These are phyloP conservation scores for Arthrobotrys sphaeroides DNA, from an alignment of 2,329 filamentous ascomycete genomes.

Conservation along the genomic window DNA sequence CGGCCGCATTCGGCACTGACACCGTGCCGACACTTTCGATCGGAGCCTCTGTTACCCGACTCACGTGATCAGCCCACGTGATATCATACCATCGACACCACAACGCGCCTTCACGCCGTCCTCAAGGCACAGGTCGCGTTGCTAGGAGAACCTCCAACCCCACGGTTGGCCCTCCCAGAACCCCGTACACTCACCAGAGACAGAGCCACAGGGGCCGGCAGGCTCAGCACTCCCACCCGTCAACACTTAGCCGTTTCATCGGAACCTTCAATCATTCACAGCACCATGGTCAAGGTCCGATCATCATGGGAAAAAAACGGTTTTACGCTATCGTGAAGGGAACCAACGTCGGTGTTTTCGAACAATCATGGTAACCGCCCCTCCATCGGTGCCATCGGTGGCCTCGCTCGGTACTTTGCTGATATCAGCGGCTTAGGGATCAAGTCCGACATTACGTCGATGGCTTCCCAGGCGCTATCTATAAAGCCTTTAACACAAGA, in stretches of 20 bases:
- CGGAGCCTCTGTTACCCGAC: no score
- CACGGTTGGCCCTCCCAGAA: no score
- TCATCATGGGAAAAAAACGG: slow-evolving; percentile 29
- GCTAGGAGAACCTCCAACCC: no score
- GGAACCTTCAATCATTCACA: neutral
- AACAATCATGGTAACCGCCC: slow-evolving; percentile 41
- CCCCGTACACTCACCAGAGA: neutral
- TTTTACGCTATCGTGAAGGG: slow-evolving; percentile 42
- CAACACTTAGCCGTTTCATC: neutral
- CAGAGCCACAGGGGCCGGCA: neutral
- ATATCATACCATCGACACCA: neutral
- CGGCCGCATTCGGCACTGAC: no score
- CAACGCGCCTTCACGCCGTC: neutral
- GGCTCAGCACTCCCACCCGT: neutral
- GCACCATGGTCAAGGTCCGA: neutral
- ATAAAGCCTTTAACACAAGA: slow-evolving; percentile 50
- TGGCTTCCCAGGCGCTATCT: slow-evolving; percentile 52
- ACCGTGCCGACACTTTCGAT: no score
- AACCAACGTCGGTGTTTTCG: slow-evolving; percentile 22
- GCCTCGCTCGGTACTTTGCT: neutral
- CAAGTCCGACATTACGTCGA: slow-evolving; percentile 41
- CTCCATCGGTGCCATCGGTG: no score
- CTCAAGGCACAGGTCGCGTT: no score
- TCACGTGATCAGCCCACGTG: neutral
- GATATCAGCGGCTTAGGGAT: slow-evolving; percentile 10